Conservation (phyloP, 495 filamentous ascomycete species). For the Tuber aestivum region DNA sequence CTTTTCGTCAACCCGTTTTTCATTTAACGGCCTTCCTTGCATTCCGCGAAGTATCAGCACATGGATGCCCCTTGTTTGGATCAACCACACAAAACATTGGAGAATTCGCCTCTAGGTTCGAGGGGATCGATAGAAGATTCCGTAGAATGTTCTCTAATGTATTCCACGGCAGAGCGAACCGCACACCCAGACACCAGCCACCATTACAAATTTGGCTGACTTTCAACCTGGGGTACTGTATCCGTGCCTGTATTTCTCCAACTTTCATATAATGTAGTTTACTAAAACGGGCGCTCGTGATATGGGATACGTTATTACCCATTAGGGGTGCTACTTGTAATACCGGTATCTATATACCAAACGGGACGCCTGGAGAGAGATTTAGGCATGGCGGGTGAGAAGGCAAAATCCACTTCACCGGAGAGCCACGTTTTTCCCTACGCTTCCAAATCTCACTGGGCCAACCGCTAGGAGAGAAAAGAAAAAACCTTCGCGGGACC, state of each 20-base stretch:
- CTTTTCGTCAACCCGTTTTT: not conserved
- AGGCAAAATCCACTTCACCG: not conserved
- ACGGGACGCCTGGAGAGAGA: not conserved
- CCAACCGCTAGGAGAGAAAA: not conserved
- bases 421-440: not conserved
- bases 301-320: not conserved
- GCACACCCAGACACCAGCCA: not conserved
- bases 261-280: not conserved
- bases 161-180: not conserved
- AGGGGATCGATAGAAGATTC: not conserved
- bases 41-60: not conserved
- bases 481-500: not conserved
- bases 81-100: not conserved
- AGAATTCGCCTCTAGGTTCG: not conserved
- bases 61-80: not conserved
- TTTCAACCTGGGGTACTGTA: not conserved
- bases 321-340: not conserved
- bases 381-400: not conserved
- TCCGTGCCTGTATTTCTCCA: not conserved
- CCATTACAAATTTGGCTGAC: not conserved
- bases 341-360: not conserved
- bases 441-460: not conserved
- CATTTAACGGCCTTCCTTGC: constrained; percentile 2
- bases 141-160: not conserved
- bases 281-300: not conserved